Base-by-base conservation (phyloP, 495 filamentous ascomycete species). In the Trichoderma parareesei region DNA sequence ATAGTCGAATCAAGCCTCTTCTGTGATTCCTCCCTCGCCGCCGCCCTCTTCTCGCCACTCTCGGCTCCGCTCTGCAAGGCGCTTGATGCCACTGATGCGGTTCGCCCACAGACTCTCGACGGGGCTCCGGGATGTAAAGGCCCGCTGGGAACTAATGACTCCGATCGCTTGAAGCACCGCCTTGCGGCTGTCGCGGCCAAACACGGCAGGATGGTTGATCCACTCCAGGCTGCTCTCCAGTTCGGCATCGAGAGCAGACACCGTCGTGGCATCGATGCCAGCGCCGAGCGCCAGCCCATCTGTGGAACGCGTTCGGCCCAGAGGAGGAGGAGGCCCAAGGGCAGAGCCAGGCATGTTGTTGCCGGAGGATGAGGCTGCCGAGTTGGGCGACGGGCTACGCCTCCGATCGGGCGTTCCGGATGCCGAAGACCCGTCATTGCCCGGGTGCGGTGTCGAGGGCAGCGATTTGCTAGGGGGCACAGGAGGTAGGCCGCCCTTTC, bases 171-270 rank as follows among this genome's bases (percentile, higher is more conserved):
- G 95, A 16, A 99, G 81, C 2, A 99, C 93, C 13, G 93, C 91
- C 76, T 99, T 99, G 69, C 94, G 84, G 42, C 90, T 92, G 74
- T 99, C 94, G n/a, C 94, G 86, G 35, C 88, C 86, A 69, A 99
- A 99, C 8, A 98, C 90, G 2, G 93, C 93, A 6, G 94, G 95
- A 71, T 99, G 95, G 69, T 88, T 91, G 73, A 99, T 98, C 94
- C 94, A 99, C 74, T 99, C 94, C n/a, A 99, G 80, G n/a, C 89
- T 87, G 10, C 90, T 81, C 71, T 97, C 90, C 9, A 99, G 83
- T 70, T 98, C 94, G 5, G 89, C 85, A 71, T 98, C 94, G 16
- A 99, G 85, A 5, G 95, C 95, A 20, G 84, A 80, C 70, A 98
- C 90, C 4, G 90, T 94, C 38, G 81, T 76, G 5, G 81, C 70